Percentiles rank a stretch among this genome's conserved stretches.
phyloP scores from a whole-genome alignment of 208 protist species.

The Leishmania amazonensis region DNA sequence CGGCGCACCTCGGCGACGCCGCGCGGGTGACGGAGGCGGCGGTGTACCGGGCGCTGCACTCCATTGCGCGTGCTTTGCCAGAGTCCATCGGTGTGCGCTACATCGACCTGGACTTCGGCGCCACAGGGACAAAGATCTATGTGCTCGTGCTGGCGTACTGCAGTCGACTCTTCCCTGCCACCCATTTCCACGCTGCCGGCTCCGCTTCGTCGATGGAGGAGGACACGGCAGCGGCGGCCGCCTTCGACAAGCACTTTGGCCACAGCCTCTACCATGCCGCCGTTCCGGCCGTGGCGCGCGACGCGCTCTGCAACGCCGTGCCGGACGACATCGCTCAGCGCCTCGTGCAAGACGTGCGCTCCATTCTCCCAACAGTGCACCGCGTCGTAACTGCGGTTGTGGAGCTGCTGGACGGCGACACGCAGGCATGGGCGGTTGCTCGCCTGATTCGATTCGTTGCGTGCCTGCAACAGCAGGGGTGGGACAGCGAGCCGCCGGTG shows the following conservation, averaged over 20 bases:
- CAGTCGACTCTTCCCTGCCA: constrained; percentile 56
- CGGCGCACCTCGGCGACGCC: constrained; percentile 64
- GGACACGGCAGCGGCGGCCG: constrained; percentile 5
- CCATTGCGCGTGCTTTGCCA: constrained; percentile 69
- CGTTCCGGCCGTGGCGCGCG: constrained; percentile 22
- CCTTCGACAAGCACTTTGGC: constrained; percentile 15
- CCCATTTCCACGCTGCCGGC: constrained; percentile 1
- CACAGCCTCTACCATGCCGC: constrained; percentile 37
- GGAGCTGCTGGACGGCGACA: constrained; percentile 61
- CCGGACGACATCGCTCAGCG: constrained; percentile 41
- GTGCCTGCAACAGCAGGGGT: constrained; percentile 60
- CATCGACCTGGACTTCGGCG: constrained; percentile 68
- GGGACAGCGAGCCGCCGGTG: constrained; percentile 50
- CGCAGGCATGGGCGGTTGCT: constrained; percentile 33
- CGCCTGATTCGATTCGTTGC: constrained; percentile 67
- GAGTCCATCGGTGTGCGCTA: constrained; percentile 45
- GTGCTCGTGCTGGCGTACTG: constrained; percentile 75
- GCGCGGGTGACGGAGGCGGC: constrained; percentile 50
- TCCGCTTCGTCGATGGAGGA: not conserved
- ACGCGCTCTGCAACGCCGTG: constrained; percentile 49
- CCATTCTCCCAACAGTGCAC: constrained; percentile 55
- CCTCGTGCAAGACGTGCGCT: constrained; percentile 45
- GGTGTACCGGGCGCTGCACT: constrained; percentile 68
- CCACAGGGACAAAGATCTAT: constrained; percentile 63
- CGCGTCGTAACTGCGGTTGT: constrained; percentile 49